phyloP scores from a whole-genome alignment of 805 yeast genomes.

The Helenozyma rhizophorensis region DNA sequence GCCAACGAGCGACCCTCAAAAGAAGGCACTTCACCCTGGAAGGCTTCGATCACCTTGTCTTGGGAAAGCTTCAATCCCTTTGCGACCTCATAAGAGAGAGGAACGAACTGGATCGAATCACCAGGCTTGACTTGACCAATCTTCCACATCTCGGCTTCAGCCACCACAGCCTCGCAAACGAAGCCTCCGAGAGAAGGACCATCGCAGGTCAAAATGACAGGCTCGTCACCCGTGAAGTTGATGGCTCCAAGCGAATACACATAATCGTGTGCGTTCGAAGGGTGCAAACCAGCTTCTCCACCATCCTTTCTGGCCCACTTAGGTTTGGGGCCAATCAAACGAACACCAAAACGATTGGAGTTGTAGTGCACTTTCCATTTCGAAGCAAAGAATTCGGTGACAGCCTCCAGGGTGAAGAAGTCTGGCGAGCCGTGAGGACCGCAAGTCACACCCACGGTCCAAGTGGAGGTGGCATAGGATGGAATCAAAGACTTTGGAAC shows the following conservation, averaged over 20 bases:
- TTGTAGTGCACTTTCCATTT: conserved; percentile 96
- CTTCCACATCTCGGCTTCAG: conserved; percentile 97
- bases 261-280: conserved; percentile 97
- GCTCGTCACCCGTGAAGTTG: conserved; percentile 98
- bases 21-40: conserved; percentile 41
- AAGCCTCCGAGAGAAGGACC: conserved; percentile 98
- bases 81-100: conserved; percentile 68
- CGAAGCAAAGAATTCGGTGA: conserved; percentile 66
- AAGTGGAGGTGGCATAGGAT: conserved; percentile 45
- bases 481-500: conserved; percentile 60
- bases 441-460: conserved; percentile 91
- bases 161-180: conserved; percentile 94
- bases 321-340: conserved; percentile 94
- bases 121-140: conserved; percentile 98
- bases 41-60: conserved; percentile 47
- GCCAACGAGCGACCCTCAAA: conserved; percentile 20
- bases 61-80: conserved; percentile 56
- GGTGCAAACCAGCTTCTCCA: conserved; percentile 97
- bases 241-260: conserved; percentile 95
- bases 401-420: conserved; percentile 74
- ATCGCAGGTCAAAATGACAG: conserved; percentile 93
- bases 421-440: conserved; percentile 99
- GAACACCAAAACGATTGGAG: conserved; percentile 94
- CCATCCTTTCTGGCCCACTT: conserved; percentile 95
- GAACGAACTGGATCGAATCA: conserved; percentile 75